phyloP scores from a whole-genome alignment of 1,284 basidiomycete species.

The Chondrostereum purpureum region DNA sequence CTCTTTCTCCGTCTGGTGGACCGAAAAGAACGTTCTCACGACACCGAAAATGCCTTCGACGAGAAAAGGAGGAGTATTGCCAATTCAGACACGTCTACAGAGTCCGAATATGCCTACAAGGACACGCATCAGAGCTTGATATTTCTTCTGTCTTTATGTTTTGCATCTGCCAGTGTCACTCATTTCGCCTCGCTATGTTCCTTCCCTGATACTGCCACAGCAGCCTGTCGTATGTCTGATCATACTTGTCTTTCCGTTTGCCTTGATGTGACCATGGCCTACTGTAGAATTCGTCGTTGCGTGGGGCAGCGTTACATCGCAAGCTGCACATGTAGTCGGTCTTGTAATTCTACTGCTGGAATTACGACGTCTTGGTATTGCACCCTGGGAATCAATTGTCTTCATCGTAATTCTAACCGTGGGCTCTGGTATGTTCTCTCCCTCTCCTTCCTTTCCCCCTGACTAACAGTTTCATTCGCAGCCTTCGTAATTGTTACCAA shows the following conservation, averaged over 20 bases:
- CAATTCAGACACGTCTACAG: neutral
- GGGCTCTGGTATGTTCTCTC: constrained; percentile 30
- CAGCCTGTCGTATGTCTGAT: constrained; percentile 33
- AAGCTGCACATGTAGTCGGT: constrained; percentile 36
- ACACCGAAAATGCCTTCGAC: constrained; percentile 8
- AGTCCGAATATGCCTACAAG: constrained; percentile 3
- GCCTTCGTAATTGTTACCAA: constrained; percentile 38
- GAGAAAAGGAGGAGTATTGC: neutral
- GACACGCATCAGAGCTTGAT: constrained; percentile 20
- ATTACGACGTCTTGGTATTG: constrained; percentile 27
- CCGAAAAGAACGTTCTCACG: neutral
- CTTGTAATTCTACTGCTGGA: constrained; percentile 36
- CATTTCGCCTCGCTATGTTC: constrained; percentile 36
- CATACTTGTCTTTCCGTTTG: neutral
- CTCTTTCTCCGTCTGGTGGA: constrained; percentile 7
- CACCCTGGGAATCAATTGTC: constrained; percentile 27
- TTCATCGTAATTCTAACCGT: constrained; percentile 29
- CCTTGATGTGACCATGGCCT: too few species aligned
- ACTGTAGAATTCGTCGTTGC: constrained; percentile 41
- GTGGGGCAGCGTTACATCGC: constrained; percentile 39
- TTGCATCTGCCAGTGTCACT: constrained; percentile 36
- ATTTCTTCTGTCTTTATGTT: constrained; percentile 38
- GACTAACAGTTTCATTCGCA: constrained; percentile 17
- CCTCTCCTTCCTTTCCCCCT: constrained; percentile 2
- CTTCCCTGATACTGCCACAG: constrained; percentile 22